Percentiles rank a stretch among this genome's conserved stretches.
phyloP scores from a whole-genome alignment of 139 green algal species.

The Auxenochlorella pyrenoidosa region DNA sequence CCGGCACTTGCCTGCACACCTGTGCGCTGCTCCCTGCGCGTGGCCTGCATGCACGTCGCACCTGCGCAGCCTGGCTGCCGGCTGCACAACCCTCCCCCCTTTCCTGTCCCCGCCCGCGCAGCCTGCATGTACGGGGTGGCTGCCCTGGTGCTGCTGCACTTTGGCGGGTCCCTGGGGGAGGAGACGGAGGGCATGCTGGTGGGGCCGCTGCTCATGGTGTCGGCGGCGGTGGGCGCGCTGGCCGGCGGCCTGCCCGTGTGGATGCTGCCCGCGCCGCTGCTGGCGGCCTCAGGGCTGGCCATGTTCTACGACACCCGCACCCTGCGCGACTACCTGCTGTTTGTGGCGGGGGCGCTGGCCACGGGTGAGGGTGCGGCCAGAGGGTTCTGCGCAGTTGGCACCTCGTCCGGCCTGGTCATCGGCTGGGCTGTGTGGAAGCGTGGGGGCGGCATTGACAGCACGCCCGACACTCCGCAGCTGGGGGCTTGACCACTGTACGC shows the following conservation, averaged over 20 bases:
- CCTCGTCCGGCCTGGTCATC: no score
- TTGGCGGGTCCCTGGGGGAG: conserved; percentile 48
- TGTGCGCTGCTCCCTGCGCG: no score
- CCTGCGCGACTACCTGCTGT: conserved; percentile 85
- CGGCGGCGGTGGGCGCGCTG: conserved; percentile 60
- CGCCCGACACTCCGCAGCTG: no score
- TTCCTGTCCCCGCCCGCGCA: no score
- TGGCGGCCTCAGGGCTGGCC: conserved; percentile 82
- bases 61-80: no score
- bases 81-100: no score
- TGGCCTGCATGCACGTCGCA: no score
- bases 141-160: conserved; percentile 65
- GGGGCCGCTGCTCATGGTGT: conserved; percentile 55
- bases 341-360: conserved; percentile 66
- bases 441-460: no score
- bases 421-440: no score
- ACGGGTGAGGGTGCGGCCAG: conserved; percentile 6
- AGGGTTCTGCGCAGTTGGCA: background rate
- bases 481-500: no score
- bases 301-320: conserved; percentile 82
- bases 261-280: conserved; percentile 85
- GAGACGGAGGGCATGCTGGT: conserved; percentile 36
- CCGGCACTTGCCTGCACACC: no score
- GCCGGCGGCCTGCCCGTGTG: conserved; percentile 78
- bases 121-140: conserved; percentile 70